Evolutionary conservation across 768 basidiomycete genomes (phyloP), one percentile per base, ranked within the genome.

Genomic region (Phanerodontia chrysosporium): DNA sequence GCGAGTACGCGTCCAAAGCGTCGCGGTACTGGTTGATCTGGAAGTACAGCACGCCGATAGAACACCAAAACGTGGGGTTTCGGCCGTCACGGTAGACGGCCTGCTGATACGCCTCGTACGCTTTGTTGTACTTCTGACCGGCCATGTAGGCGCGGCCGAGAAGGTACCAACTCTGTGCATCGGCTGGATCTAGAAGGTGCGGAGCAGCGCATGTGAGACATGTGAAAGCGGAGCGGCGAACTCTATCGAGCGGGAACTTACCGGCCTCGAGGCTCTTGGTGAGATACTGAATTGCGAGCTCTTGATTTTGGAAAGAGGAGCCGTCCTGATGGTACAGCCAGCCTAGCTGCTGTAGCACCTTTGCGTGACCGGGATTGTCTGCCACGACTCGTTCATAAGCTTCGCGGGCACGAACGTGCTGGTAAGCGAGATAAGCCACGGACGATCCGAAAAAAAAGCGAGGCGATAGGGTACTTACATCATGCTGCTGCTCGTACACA

Each of bases 1-100:
- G 90, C 28, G 97, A 98, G 74, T 99, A 99, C 10, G 97, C 97
- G 68, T 99, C 97, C 36, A 99, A 86, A 2, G 96, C 96, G 69
- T 99, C 97, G 54, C 95, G 93, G 78, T 92, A 99, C 71, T 99
- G 97, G 74, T 98, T 98, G 78, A 99, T 98, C 71, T 99, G 95
- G 81, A 97, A 99, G 72, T 99, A 99, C 1, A 99, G 83, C 0
- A 99, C 97, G 49, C 97, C 97, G 67, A 99, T 99, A 24, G 94
- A 96, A 72, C 96, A 98, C 97, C 97, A 98, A 75, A 98, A 99
- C 0, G 97, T 98, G 0, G 97, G 97, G 71, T 98, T 99, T 59
- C 95, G 92, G 22, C 96, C 97, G 68, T 99, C 97, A 55, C 96
- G 91, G 74, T 98, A 98, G 18, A 99, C 95, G 21, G 97, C 96